Evolutionary conservation across 2,329 filamentous ascomycete species (phyloP), one percentile per base, ranked within the genome.

Genomic region (Decorospora gaudefroyi): DNA sequence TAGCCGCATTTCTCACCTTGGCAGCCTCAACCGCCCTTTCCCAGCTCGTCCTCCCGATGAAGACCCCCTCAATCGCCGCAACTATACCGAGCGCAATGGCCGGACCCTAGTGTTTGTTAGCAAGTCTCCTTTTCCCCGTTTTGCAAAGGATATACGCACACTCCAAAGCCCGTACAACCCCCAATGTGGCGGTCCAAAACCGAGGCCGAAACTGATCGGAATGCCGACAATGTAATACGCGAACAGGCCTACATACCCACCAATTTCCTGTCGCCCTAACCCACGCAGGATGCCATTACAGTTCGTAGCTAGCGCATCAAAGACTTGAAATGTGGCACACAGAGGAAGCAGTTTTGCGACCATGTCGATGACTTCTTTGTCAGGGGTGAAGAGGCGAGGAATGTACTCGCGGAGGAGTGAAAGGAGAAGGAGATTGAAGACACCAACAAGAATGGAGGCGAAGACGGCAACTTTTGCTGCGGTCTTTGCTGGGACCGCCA

Each of bases 151-250:
- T 4, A 12, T 6, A 65, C 66, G 65, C 56, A 69, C 67, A 42
- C 41, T 74, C 92, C 92, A 97, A 12, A 97, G 74, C 0, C 92
- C 92, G 42, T 82, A 77, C 25, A 97, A 74, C 32, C 83, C 82
- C 90, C 87, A 95, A 13, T 78, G 78, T 0, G 90, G 73, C 0
- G 91, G 73, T 0, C 83, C 86, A 67, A 97, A 96, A 0, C 85
- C 87, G 0, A 87, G 82, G 4, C 80, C 82, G 55, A 96, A 86
- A 26, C 86, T 89, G 22, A 96, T 82, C 0, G 93, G 92, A 70
- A 97, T 77, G 0, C 89, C 92, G 17, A 97, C 79, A 12, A 81
- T 74, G 70, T 97, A 99, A 73, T 96, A 96, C 15, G 86, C 85
- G 35, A 90, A 82, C 2, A 97, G 73, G 62, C 93, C 95, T 6